phyloP scores from a whole-genome alignment of 352 stramenopile genomes.

The Pythium phragmiticola region DNA sequence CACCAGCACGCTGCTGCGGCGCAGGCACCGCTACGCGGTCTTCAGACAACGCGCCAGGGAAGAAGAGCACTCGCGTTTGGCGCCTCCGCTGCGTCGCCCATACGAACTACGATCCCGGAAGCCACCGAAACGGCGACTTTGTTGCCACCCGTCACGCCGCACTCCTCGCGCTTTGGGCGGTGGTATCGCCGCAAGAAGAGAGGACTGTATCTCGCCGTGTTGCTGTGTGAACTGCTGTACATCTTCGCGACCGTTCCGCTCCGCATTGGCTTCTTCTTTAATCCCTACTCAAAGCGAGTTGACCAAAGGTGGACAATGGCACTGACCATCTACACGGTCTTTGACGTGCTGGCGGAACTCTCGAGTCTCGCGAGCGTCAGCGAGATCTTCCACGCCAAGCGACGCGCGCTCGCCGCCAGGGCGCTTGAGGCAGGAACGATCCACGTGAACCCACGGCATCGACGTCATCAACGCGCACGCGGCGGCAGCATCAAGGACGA shows the following conservation, averaged over 20 bases:
- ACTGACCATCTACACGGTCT: conserved; percentile 44
- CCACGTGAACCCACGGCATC: conserved; percentile 27
- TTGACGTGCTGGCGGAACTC: conserved; percentile 55
- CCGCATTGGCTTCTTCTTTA: conserved; percentile 41
- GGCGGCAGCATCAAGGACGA: not conserved
- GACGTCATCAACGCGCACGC: conserved; percentile 6
- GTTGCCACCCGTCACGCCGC: not conserved
- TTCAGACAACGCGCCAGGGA: not conserved
- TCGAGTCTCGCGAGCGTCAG: conserved; percentile 40
- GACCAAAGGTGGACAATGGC: conserved; percentile 38
- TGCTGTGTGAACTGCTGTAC: conserved; percentile 36
- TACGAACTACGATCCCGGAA: not conserved
- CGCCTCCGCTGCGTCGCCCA: too few species aligned
- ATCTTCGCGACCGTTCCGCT: conserved; percentile 42
- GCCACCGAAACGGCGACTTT: not conserved
- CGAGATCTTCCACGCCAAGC: conserved; percentile 48
- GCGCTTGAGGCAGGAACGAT: conserved; percentile 25
- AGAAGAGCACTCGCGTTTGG: too few species aligned
- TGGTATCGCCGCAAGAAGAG: conserved; percentile 21
- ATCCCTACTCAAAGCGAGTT: conserved; percentile 31
- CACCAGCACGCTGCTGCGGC: not conserved
- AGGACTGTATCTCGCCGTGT: conserved; percentile 26
- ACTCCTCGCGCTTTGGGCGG: not conserved
- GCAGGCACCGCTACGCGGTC: not conserved
- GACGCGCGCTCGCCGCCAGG: conserved; percentile 41